Evolutionary conservation across 257 asterid genomes (phyloP), one percentile per base, ranked within the genome.

Genomic region (Primulina eburnea): DNA sequence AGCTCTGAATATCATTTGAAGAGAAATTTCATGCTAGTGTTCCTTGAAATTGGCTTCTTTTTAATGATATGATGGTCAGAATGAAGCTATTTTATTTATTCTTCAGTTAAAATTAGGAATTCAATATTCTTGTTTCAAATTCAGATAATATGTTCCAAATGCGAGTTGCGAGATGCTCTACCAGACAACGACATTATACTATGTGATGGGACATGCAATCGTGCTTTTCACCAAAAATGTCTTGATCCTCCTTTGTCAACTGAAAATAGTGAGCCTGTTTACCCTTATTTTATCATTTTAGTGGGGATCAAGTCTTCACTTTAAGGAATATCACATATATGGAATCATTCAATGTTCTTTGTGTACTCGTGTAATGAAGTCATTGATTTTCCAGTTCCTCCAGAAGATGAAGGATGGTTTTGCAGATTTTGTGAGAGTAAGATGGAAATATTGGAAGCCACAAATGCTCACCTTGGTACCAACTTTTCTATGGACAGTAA

Each of bases 401-500:
- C 95, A 38, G 96, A 78, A 64, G 99, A 88, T 68, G 96, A 94
- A 84, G 95, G 97, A 76, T 94, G 99, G 99, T 86, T 91, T 78
- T 94, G 99, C 87, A 88, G 86, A 86, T 89, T 82, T 75, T 94
- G 99, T 72, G 84, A 82, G 86, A 86, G 86, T 80, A 94, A 89
- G 82, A 89, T 86, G 78, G 99, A 91, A 79, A 89, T 94, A 73
- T 74, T 94, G 70, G 99, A 91, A 79, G 95, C 89, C 65, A 94
- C 89, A 71, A 94, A 91, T 80, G 99, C 97, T 79, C 97, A 91
- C 83, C 86, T 94, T 58, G 99, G 97, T 64, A 94, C 99, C 55
- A 83, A 89, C 77, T 94, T 91, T 72, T 82, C 95, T 26, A 38
- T 80, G 78, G 90, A 91, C 73, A 82, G 90, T 78, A 79, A 77